Evolutionary conservation across 345 rosid genomes (phyloP), one percentile per base, ranked within the genome.

Genomic region (Abelmoschus esculentus): DNA sequence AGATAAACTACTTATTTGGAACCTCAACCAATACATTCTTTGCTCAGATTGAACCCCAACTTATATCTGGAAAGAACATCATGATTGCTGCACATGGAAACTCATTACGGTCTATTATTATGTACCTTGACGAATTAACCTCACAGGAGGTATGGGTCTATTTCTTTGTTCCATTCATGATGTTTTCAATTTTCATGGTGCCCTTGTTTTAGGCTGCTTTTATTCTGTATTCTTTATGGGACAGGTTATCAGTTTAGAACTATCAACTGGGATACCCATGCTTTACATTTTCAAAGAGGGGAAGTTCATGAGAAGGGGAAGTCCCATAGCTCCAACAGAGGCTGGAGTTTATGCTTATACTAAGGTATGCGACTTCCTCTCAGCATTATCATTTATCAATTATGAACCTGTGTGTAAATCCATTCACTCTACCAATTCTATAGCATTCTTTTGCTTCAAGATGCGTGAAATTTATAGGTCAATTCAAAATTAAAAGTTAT

Each of bases 81-180:
- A 80, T 95, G 97, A 86, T 95, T 80, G 96, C 97, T 57, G 99
- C 99, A 74, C 98, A 95, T 42, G 98, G 98, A 69, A 91, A 95
- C 77, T 95, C 98, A 2, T 71, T 95, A 72, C 81, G 98, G 76
- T 91, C 99, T 74, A 90, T 95, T 71, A 95, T 95, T 36, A 95
- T 95, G 99, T 90, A 90, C 80, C 99, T 95, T 32, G 99, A 95
- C 84, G 81, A 85, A 71, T 81, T 95, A 83, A 91, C 98, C 71
- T 88, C 98, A 74, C 92, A 90, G 71, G 99, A 95, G 96, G 98
- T 93, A 80, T 54, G 52, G 2, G 19, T 69, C 70, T 61, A 1
- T 49, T 32, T 65, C 70, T 53, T 47, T 10, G 63, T 36, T 65
- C 14, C 49, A 15, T 53, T 53, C 50, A 17, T 26, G 31, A 32